These are phyloP conservation scores for Chaetomium globosum DNA, from an alignment of 2,329 filamentous ascomycete species.

Conservation along the genomic window DNA sequence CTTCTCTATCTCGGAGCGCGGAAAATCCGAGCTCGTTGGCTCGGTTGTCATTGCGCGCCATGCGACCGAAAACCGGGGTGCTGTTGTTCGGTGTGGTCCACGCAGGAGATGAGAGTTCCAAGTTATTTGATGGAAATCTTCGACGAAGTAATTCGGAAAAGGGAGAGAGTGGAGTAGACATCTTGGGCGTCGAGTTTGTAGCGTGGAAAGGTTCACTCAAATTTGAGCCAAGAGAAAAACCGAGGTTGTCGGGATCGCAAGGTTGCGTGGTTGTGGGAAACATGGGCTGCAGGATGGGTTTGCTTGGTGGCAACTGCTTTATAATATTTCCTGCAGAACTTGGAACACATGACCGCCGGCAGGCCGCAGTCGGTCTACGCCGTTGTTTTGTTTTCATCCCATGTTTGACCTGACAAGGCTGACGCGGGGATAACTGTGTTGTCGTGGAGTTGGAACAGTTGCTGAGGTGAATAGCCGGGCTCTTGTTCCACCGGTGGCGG, in stretches of 20 bases:
- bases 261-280: background rate
- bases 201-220: background rate
- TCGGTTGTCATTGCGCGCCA: background rate
- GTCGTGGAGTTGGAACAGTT: background rate
- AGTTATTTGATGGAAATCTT: background rate
- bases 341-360: background rate
- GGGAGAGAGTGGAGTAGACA: slow-evolving; percentile 9
- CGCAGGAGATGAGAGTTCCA: background rate
- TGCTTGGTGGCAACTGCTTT: background rate
- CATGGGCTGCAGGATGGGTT: background rate
- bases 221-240: background rate
- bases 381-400: background rate
- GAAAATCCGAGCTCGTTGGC: background rate
- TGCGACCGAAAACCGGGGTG: background rate
- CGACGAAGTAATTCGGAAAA: slow-evolving; percentile 1
- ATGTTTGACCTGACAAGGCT: background rate
- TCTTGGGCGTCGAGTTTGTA: slow-evolving; percentile 4
- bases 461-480: background rate
- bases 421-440: background rate
- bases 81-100: background rate
- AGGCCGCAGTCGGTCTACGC: background rate
- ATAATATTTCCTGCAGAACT: background rate
- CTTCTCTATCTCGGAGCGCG: background rate
- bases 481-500: background rate
- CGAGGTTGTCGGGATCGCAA: background rate